Conservation (phyloP, 169 alveolate species). For the Eimeria tenella region DNA sequence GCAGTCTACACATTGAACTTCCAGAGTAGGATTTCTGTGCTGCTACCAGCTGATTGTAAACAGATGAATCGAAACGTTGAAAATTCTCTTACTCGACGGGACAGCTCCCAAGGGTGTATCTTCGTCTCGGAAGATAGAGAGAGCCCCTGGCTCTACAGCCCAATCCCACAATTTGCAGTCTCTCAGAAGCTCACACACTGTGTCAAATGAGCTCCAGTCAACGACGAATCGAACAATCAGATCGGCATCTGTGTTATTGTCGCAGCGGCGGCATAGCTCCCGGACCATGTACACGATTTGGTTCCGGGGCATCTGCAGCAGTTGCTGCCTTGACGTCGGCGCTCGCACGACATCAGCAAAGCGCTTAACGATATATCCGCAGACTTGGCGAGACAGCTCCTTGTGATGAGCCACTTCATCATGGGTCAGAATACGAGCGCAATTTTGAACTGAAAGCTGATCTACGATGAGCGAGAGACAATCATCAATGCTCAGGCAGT, state of each 20-base stretch:
- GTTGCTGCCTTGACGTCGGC: slow-evolving; percentile 71
- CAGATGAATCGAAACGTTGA: too few species aligned
- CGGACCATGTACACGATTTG: slow-evolving; percentile 72
- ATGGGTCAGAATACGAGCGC: slow-evolving; percentile 73
- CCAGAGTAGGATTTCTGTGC: background rate
- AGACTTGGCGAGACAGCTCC: slow-evolving; percentile 71
- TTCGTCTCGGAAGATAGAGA: slow-evolving; percentile 70
- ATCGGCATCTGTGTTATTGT: slow-evolving; percentile 69
- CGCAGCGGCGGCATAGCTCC: slow-evolving; percentile 73
- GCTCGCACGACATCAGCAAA: slow-evolving; percentile 68
- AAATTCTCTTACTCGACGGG: background rate
- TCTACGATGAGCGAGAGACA: slow-evolving; percentile 74
- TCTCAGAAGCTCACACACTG: slow-evolving; percentile 69
- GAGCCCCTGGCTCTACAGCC: slow-evolving; percentile 67
- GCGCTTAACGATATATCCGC: slow-evolving; percentile 71
- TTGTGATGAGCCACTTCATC: slow-evolving; percentile 72
- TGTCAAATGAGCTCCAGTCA: slow-evolving; percentile 73
- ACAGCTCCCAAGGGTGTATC: slow-evolving; percentile 37
- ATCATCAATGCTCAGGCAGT: slow-evolving; percentile 65
- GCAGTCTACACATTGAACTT: background rate
- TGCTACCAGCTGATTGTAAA: background rate
- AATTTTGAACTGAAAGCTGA: slow-evolving; percentile 67
- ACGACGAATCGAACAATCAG: slow-evolving; percentile 73
- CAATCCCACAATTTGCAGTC: slow-evolving; percentile 78
- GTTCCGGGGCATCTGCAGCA: slow-evolving; percentile 73